phyloP scores from a whole-genome alignment of 2,329 filamentous ascomycete genomes.

The Coniochaeta sp. region DNA sequence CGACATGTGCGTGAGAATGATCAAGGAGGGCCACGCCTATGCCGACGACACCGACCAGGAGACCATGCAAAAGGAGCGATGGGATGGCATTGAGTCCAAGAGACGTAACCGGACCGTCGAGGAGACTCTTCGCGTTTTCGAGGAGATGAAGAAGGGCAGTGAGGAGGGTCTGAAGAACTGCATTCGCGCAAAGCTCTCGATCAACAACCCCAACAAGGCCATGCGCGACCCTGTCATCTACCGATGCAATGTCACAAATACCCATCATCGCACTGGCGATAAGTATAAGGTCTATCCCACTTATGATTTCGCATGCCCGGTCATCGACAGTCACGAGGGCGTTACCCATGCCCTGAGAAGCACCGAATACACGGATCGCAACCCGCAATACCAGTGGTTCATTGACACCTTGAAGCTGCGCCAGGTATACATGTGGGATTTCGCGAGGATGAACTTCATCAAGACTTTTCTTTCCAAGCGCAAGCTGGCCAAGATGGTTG shows the following conservation, averaged over 20 bases:
- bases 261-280: conserved; percentile 71
- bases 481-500: conserved; percentile 77
- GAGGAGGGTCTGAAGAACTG: conserved; percentile 77
- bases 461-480: conserved; percentile 77
- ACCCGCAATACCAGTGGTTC: conserved; percentile 85
- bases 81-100: conserved; percentile 74
- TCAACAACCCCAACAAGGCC: conserved; percentile 89
- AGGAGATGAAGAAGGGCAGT: conserved; percentile 86
- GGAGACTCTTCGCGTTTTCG: conserved; percentile 78
- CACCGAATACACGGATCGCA: conserved; percentile 73
- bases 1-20: conserved; percentile 74
- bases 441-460: conserved; percentile 78
- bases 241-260: conserved; percentile 66
- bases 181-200: conserved; percentile 89
- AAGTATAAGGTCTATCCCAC: conserved; percentile 83
- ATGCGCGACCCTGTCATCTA: conserved; percentile 97
- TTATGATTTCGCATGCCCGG: conserved; percentile 79
- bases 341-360: conserved; percentile 65
- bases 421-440: conserved; percentile 78
- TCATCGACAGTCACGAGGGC: conserved; percentile 73
- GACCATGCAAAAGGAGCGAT: conserved; percentile 77
- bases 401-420: conserved; percentile 65
- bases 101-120: conserved; percentile 72
- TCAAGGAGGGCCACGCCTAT: conserved; percentile 82
- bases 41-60: conserved; percentile 91